Evolutionary conservation across 768 basidiomycete species (phyloP), one percentile per base, ranked within the genome.

Genomic region (Termitomyces sp.): DNA sequence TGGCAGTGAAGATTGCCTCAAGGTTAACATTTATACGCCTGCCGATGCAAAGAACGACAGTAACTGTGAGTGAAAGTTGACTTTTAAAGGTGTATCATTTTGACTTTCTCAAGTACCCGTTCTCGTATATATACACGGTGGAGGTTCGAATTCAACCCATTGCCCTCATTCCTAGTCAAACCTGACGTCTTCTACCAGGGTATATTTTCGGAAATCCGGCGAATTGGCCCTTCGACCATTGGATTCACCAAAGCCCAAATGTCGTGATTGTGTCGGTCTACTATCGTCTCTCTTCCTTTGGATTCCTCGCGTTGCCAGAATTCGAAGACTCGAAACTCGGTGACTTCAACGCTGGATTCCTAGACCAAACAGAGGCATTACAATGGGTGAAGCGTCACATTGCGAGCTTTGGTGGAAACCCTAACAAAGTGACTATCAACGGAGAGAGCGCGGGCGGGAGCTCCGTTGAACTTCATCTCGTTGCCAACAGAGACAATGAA

Each of bases 321-420:
- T 78, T 87, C 57, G 40, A 65, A 2, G 84, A 4, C 81, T 85
- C 71, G 67, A 38, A 24, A 4, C 39, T 66, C 22, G 65, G 63
- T n/a, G 65, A 66, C 53, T 64, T 62, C 36, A 66, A 66, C 44
- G 65, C 65, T 16, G 65, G 65, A 40, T 66, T 66, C 24, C 50
- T 73, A 20, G 89, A 89, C 70, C 85, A 90, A 68, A 81, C 86
- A 1, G 74, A 82, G 56, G 87, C 85, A 6, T 69, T 91, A 22
- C 71, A 79, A 67, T 91, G 88, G 89, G 81, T 89, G 0, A 79
- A 88, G 58, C 69, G 78, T 46, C 77, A 90, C 66, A 87, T 90
- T 60, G 71, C 66, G 32, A 76, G 78, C 16, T 91, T 90, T 65
- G 89, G 89, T 8, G 89, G 89, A 15, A 79, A 91, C 68, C 81